A percentile compares a stretch with the other conserved stretches of the same genome.
These are phyloP conservation scores for Hypoxylon sp. DNA, from an alignment of 2,329 filamentous ascomycete species.

Conservation along the genomic window DNA sequence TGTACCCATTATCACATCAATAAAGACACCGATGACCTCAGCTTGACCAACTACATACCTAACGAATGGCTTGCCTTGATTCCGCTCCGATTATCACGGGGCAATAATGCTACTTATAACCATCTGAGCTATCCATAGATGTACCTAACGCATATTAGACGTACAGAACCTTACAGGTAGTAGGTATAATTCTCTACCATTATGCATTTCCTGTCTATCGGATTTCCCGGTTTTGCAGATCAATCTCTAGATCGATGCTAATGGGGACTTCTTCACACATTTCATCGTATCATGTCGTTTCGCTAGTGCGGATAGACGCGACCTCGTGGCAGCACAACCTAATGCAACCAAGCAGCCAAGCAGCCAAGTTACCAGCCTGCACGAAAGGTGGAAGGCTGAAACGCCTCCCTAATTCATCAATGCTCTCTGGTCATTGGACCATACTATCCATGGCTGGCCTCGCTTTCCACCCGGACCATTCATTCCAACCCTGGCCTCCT, in stretches of 20 bases:
- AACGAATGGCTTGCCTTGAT: slow-evolving; percentile 10
- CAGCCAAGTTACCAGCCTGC: slow-evolving; percentile 27
- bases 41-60: slow-evolving; percentile 21
- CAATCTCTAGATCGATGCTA: slow-evolving; percentile 24
- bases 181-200: slow-evolving; percentile 11
- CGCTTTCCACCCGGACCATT: slow-evolving; percentile 31
- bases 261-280: slow-evolving; percentile 25
- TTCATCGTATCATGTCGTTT: slow-evolving; percentile 33
- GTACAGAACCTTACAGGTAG: slow-evolving; percentile 7
- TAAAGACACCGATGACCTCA: slow-evolving; percentile 20
- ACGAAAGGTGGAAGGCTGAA: slow-evolving; percentile 40
- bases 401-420: slow-evolving; percentile 31
- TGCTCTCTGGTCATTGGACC: slow-evolving; percentile 35
- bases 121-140: slow-evolving; percentile 10
- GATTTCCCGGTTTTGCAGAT: slow-evolving; percentile 36
- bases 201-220: slow-evolving; percentile 28
- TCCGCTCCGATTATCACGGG: slow-evolving; percentile 29
- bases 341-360: slow-evolving; percentile 36
- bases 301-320: slow-evolving; percentile 37
- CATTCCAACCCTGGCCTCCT: slow-evolving; percentile 26
- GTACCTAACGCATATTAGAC: slow-evolving; percentile 2
- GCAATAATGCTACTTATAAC: slow-evolving; percentile 11
- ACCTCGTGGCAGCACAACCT: slow-evolving; percentile 42
- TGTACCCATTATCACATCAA: slow-evolving; percentile 19
- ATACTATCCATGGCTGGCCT: slow-evolving; percentile 30